Base-by-base conservation (phyloP, 345 rosid species). In the Populus tremula region DNA sequence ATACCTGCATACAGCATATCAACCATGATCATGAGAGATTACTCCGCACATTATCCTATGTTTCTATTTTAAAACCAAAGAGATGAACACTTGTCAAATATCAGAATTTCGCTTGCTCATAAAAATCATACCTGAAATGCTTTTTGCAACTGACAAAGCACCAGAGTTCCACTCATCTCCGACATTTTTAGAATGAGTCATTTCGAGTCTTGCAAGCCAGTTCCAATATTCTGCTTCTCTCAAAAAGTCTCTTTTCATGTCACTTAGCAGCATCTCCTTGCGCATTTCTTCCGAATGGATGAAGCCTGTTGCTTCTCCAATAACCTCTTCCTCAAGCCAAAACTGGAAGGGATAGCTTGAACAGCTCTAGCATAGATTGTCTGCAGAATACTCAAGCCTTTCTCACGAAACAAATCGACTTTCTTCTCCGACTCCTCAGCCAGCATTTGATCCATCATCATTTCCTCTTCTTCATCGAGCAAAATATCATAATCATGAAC, bases 201-300 rank as follows among this genome's bases (percentile, higher is more conserved):
- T 77, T 82, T 89, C 88, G 80, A 83, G 86, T 77, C 92, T 88
- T 3, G 98, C 97, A 76, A 92, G 97, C 99, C 98, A 92, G 66
- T 96, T 90, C 98, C 99, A 91, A 72, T 89, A 93, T 45, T 84
- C 85, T 10, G 97, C 88, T 39, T 91, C 92, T 53, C 75, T 71
- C 45, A 86, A 88, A 78, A 96, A 93, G 70, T 91, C 96, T 73
- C 90, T 90, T 77, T 86, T 88, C 91, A 93, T 87, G 82, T 91
- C 98, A 87, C 85, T 79, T 18, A 93, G 77, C 64, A 96, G 31
- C 31, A 29, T 89, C 79, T 88, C 80, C 39, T 88, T 45, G 6
- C 79, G 89, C 85, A 92, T 82, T 62, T 88, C 92, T 69, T 87
- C 88, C 2, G 97, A 88, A 80, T 86, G 86, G 2, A 92, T 87